Evolutionary conservation across 1,284 basidiomycete species (phyloP).

Genomic region (Rhodotorula mucilaginosa): DNA sequence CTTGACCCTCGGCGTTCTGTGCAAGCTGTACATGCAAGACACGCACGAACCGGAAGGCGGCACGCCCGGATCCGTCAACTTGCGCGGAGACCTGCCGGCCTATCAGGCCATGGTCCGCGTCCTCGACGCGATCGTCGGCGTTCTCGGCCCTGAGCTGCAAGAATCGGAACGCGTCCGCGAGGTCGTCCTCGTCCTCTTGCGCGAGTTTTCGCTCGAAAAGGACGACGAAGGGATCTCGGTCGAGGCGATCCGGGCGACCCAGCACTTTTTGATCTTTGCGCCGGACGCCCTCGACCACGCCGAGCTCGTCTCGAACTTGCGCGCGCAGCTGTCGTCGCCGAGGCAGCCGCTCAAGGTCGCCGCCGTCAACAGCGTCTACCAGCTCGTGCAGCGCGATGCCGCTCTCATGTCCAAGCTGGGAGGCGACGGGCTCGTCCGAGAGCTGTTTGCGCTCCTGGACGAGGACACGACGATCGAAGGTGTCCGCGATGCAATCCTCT

Average conservation of each 20-base stretch:
- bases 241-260: conserved; percentile 91
- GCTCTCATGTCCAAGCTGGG: conserved; percentile 87
- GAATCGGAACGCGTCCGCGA: conserved; percentile 78
- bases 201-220: conserved; percentile 67
- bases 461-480: conserved; percentile 92
- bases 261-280: conserved; percentile 95
- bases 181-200: conserved; percentile 78
- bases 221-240: conserved; percentile 79
- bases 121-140: conserved; percentile 86
- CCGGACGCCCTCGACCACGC: conserved; percentile 77
- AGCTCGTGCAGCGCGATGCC: conserved; percentile 94
- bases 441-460: conserved; percentile 91
- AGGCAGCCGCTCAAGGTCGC: conserved; percentile 79
- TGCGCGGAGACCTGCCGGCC: conserved; percentile 84
- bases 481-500: conserved; percentile 86
- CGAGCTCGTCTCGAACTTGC: conserved; percentile 70
- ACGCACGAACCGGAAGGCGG: conserved; percentile 95
- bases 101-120: conserved; percentile 89
- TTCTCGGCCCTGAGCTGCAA: conserved; percentile 92
- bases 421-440: conserved; percentile 88
- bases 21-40: conserved; percentile 85
- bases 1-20: conserved; percentile 83
- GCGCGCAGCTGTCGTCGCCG: conserved; percentile 71
- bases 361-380: conserved; percentile 92
- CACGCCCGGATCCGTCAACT: conserved; percentile 72